A percentile compares a stretch with the other conserved stretches of the same genome.
Evolutionary conservation across 148 eudicot genomes (phyloP).

Genomic region (Rhododendron vialii): DNA sequence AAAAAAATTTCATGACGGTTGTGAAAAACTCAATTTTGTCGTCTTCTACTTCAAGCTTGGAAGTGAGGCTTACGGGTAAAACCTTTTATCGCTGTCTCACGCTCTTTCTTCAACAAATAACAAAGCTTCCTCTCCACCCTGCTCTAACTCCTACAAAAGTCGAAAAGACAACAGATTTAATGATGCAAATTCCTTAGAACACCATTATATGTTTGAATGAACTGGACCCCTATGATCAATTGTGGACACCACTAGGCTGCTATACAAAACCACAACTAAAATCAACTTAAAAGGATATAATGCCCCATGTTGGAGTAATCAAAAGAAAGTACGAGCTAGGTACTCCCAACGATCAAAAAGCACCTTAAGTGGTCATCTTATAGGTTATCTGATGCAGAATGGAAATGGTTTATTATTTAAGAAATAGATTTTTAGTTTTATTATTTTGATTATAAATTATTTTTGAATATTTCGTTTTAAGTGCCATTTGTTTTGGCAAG

Average conservation of each 20-base stretch:
- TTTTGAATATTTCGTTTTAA: no score
- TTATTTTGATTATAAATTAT: no score
- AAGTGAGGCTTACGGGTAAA: background rate
- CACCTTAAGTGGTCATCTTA: no score
- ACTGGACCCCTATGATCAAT: background rate
- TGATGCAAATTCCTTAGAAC: background rate
- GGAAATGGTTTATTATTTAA: no score
- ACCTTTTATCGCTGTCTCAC: slow-evolving; percentile 7
- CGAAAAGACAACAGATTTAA: background rate
- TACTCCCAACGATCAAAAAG: background rate
- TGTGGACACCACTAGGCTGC: background rate
- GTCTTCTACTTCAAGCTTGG: background rate
- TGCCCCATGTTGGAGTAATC: background rate
- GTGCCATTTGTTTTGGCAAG: no score
- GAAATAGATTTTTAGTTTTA: no score
- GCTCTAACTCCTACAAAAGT: slow-evolving; percentile 63
- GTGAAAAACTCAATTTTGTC: background rate
- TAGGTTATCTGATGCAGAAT: no score
- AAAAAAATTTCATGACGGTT: background rate
- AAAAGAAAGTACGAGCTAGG: background rate
- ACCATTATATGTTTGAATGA: background rate
- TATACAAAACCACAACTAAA: background rate
- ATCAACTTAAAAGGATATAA: background rate
- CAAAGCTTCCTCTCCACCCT: slow-evolving; percentile 60
- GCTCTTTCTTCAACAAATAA: slow-evolving; percentile 44